phyloP scores from a whole-genome alignment of 345 rosid genomes.

The Aurinia saxatilis region DNA sequence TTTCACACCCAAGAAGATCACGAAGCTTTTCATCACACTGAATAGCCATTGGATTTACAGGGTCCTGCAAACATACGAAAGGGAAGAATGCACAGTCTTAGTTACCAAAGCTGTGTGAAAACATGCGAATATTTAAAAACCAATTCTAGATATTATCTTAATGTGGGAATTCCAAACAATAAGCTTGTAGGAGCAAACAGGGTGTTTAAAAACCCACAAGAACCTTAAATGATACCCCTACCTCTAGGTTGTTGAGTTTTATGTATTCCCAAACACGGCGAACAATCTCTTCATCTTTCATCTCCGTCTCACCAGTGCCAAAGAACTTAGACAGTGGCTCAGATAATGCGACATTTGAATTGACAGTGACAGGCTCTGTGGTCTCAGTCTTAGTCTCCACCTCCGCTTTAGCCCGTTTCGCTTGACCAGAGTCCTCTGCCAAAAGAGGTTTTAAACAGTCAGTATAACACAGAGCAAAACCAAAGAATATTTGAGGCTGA shows the following conservation, averaged over 20 bases:
- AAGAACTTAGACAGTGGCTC: conserved; percentile 79
- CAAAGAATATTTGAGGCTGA: background rate
- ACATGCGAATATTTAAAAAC: background rate
- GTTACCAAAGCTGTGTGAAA: background rate
- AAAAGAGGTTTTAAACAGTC: conserved; percentile 4
- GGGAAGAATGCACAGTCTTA: background rate
- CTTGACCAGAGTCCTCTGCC: conserved; percentile 76
- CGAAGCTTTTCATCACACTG: conserved; percentile 68
- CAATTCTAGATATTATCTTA: background rate
- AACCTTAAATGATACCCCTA: conserved; percentile 13
- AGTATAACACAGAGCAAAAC: conserved; percentile 9
- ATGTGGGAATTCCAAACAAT: background rate
- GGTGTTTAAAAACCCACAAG: background rate
- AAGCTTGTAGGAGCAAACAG: background rate
- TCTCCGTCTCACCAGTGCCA: conserved; percentile 58
- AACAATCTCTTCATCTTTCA: conserved; percentile 49
- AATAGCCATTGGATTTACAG: conserved; percentile 69
- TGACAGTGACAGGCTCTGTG: conserved; percentile 36
- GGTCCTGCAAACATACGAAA: conserved; percentile 43
- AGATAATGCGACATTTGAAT: conserved; percentile 48
- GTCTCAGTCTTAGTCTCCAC: conserved; percentile 43
- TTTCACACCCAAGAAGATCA: conserved; percentile 81
- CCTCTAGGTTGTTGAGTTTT: conserved; percentile 70
- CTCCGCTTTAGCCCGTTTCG: conserved; percentile 60
- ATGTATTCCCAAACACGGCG: conserved; percentile 75